Conservation (phyloP, 2,329 filamentous ascomycete species). For the Cladophialophora psammophila region DNA sequence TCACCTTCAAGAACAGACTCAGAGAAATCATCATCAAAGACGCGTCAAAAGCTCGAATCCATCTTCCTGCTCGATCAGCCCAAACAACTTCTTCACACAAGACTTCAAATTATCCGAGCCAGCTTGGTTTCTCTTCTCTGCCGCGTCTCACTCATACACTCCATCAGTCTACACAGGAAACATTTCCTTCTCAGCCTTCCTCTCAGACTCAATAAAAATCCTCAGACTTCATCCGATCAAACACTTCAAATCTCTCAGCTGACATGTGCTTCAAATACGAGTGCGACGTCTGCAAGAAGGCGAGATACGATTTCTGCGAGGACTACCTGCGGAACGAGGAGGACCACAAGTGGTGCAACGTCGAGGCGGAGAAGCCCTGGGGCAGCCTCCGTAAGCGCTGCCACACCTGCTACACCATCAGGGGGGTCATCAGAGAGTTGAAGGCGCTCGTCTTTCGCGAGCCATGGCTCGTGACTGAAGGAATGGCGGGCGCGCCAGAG, state of each 20-base stretch:
- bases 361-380: slow-evolving; percentile 24
- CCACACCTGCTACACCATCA: slow-evolving; percentile 29
- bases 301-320: slow-evolving; percentile 22
- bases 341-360: slow-evolving; percentile 15
- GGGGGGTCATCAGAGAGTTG: slow-evolving; percentile 29
- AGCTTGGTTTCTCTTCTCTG: not conserved
- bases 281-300: slow-evolving; percentile 25
- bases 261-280: slow-evolving; percentile 32
- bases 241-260: not conserved
- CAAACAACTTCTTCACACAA: slow-evolving; percentile 11
- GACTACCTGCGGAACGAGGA: slow-evolving; percentile 14
- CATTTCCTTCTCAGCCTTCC: not conserved
- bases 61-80: slow-evolving; percentile 4
- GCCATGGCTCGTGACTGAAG: slow-evolving; percentile 35
- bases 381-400: slow-evolving; percentile 18
- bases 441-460: slow-evolving; percentile 27
- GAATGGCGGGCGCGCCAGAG: slow-evolving; percentile 31
- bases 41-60: slow-evolving; percentile 7
- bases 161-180: not conserved
- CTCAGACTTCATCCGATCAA: not conserved
- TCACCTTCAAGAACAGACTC: slow-evolving; percentile 18
- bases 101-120: slow-evolving; percentile 1
- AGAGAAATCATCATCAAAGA: slow-evolving; percentile 16
- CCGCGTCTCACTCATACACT: not conserved
- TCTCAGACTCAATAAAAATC: slow-evolving; percentile 1